Percentiles rank a stretch among this genome's conserved stretches.
Conservation (phyloP, 495 filamentous ascomycete species). For the Gamarada debralockiae region DNA sequence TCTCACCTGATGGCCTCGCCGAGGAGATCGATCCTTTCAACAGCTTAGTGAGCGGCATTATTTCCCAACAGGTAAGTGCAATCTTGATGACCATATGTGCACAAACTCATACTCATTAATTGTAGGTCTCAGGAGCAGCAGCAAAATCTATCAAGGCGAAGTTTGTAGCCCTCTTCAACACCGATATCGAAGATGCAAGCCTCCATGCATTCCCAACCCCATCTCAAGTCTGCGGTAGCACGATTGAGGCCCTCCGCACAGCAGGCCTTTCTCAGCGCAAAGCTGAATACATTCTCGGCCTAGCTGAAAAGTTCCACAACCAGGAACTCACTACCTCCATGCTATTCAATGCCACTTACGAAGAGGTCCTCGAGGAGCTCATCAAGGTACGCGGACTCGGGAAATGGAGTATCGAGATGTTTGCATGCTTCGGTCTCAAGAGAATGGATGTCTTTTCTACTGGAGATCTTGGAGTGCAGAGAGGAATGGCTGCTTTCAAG, state of each 20-base stretch:
- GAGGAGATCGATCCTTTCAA: constrained; percentile 87
- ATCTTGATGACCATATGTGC: background rate
- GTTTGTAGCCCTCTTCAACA: constrained; percentile 74
- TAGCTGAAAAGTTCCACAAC: constrained; percentile 73
- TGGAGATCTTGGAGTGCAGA: constrained; percentile 90
- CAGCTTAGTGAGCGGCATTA: constrained; percentile 78
- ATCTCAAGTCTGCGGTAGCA: constrained; percentile 55
- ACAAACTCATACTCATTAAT: background rate
- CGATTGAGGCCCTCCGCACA: constrained; percentile 64
- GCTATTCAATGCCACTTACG: constrained; percentile 73
- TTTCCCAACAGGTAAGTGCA: constrained; percentile 70
- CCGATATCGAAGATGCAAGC: constrained; percentile 19
- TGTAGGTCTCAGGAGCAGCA: constrained; percentile 76
- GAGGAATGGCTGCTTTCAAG: constrained; percentile 85
- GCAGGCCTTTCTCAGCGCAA: constrained; percentile 90
- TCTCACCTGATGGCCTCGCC: constrained; percentile 75
- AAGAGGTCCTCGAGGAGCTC: constrained; percentile 76
- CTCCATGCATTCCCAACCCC: constrained; percentile 68
- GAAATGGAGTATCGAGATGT: constrained; percentile 95
- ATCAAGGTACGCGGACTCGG: constrained; percentile 86
- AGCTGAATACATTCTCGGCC: constrained; percentile 86
- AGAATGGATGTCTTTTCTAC: constrained; percentile 89
- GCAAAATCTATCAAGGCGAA: constrained; percentile 82
- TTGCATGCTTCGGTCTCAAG: constrained; percentile 88
- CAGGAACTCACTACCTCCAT: constrained; percentile 73